A percentile compares a stretch with the other conserved stretches of the same genome.
These are phyloP conservation scores for Pelargonium exstipulatum DNA, from an alignment of 441 rosid species.

Conservation along the genomic window DNA sequence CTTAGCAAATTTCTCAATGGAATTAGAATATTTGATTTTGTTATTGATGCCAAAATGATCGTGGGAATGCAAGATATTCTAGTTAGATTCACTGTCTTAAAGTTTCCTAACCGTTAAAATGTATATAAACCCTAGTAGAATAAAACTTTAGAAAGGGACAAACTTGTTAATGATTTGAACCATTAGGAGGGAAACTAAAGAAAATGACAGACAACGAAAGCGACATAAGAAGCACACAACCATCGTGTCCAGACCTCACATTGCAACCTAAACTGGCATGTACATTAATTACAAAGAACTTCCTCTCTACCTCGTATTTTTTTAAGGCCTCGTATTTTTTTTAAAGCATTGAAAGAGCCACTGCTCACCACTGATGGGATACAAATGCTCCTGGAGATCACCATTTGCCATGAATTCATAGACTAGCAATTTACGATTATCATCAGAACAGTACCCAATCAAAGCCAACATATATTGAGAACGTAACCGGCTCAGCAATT, in stretches of 20 bases:
- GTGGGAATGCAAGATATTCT: neutral
- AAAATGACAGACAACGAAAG: neutral
- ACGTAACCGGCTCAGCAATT: conserved; percentile 57
- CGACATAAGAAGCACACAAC: neutral
- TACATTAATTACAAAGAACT: neutral
- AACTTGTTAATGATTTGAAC: neutral
- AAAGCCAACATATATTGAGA: conserved; percentile 74
- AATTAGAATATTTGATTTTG: neutral
- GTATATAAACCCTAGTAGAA: neutral
- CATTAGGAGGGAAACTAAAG: neutral
- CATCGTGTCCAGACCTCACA: conserved; percentile 1
- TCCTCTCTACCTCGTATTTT: neutral
- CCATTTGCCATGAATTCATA: conserved; percentile 75
- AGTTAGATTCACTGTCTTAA: neutral
- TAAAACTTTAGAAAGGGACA: neutral
- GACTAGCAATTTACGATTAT: conserved; percentile 52
- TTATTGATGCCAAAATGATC: neutral
- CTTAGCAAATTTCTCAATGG: neutral
- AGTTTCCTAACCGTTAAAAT: neutral
- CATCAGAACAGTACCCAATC: conserved; percentile 84
- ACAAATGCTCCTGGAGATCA: conserved; percentile 62
- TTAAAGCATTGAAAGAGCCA: neutral
- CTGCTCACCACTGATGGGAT: conserved; percentile 50
- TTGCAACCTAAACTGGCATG: neutral
- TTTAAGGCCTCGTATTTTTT: neutral